A percentile compares a stretch with the other conserved stretches of the same genome.
Conservation (phyloP, 2,329 filamentous ascomycete species). For the Chalaropsis ovoidea region DNA sequence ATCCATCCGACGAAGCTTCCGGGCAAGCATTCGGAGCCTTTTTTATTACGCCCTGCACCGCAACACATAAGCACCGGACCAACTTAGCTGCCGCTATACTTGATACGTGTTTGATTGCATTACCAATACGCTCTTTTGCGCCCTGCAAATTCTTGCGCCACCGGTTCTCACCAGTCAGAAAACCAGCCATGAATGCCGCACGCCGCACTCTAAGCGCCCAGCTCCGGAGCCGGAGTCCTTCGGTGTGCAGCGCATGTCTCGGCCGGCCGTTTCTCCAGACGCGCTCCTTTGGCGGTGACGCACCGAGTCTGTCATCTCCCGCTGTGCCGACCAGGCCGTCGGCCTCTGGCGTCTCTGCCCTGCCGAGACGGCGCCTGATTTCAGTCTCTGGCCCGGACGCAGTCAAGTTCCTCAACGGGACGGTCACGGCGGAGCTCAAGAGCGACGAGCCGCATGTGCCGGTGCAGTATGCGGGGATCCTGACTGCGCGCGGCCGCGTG, state of each 20-base stretch:
- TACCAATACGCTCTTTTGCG: conserved; percentile 2
- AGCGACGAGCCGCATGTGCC: conserved; percentile 33
- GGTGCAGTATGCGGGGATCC: conserved; percentile 71
- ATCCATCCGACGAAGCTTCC: no score
- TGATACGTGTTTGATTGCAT: background rate
- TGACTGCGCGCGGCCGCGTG: conserved; percentile 75
- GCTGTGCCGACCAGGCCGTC: conserved; percentile 32
- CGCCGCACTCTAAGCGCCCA: background rate
- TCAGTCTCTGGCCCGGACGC: conserved; percentile 70
- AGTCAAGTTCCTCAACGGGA: conserved; percentile 75
- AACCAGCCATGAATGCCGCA: background rate
- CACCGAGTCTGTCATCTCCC: background rate
- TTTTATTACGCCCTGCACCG: no score
- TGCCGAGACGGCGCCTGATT: conserved; percentile 69
- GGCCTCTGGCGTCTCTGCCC: conserved; percentile 40
- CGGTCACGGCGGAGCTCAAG: conserved; percentile 61
- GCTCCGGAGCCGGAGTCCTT: background rate
- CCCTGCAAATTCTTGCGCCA: conserved; percentile 1
- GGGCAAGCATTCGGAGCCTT: no score
- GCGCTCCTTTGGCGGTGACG: conserved; percentile 27
- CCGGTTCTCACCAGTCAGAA: background rate
- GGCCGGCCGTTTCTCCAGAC: conserved; percentile 28
- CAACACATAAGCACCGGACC: no score
- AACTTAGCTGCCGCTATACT: background rate
- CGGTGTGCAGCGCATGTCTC: background rate